Base-by-base conservation (phyloP, 2,329 filamentous ascomycete species). In the Penicillium sp. region DNA sequence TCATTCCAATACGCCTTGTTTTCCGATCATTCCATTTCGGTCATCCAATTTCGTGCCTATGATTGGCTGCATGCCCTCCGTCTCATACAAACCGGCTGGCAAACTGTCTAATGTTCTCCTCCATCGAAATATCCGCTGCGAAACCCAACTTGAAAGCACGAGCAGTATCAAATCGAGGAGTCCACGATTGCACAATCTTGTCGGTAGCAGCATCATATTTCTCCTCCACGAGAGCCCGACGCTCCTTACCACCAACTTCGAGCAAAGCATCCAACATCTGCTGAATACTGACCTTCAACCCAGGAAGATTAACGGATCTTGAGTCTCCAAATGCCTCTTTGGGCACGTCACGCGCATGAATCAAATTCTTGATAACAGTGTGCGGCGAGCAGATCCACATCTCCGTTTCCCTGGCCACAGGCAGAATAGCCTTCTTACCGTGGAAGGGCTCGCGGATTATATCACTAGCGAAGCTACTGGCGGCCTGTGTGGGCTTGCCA, bases 121-220 rank as follows among this genome's bases (percentile, higher is more conserved):
- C 55, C 60, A 77, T 71, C 0, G 74, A 61, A 48, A 75, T 67
- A 66, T 78, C 75, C 46, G 69, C 71, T 46, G 64, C 61, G 58
- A 78, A 77, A 5, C 75, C 74, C 64, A 88, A 66, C 9, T 72
- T 68, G 55, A 77, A 74, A 4, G 85, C 86, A 57, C 80, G 78
- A 1, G 72, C 67, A 8, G 73, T 80, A 63, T 85, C 81, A 62
- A 85, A 80, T 52, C 80, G 78, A 56, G 79, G 77, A 12, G 82
- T 79, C 84, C 84, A 86, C 56, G 82, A 82, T 60, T 82, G 77
- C 67, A 87, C 69, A 55, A 87, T 84, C 60, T 75, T 74, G 70
- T 85, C 82, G 55, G 82, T 72, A 25, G 72, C 79, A 31, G 77
- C 76, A 61, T 84, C 79, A 55, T 77, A 79, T 68, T 80, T 79